Base-by-base conservation (phyloP, 352 stramenopile genomes). In the Globisporangium apiculatum region DNA sequence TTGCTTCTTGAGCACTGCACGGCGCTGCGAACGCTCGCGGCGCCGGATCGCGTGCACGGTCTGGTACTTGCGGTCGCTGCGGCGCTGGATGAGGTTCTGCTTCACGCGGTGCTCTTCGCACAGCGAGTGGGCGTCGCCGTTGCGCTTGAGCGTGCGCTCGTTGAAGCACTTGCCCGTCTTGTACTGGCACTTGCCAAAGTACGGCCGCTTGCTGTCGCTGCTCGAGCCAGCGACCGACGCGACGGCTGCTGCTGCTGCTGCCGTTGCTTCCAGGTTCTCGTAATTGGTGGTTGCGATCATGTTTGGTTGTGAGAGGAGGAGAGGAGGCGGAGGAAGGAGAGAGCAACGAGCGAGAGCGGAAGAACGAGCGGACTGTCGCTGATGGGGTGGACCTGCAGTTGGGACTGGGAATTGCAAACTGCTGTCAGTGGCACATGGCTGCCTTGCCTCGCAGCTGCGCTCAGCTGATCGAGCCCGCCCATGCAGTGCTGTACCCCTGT, bases 121-220 rank as follows among this genome's bases (percentile, higher is more conserved):
- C 36, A 94, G 64, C 43, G 76, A 89, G 66, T 94, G 84, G 6
- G 73, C 79, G 49, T 91, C 73, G 47, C 84, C 84, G 45, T 91
- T 92, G 67, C 80, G 80, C 74, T 92, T 92, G 63, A 89, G 70
- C 24, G 84, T 87, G 57, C 84, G 82, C 61, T 92, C 82, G 51
- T 94, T 94, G 59, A 88, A 89, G 66, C 84, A 94, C 62, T 94
- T 94, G 68, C 84, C 80, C 35, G 84, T 91, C 62, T 94, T 91
- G 76, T 94, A 94, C 67, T 90, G 76, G 61, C 82, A 94, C 62
- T 91, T 94, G 65, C 81, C 81, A 35, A 76, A 76, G 68, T 88
- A 89, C 47, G 65, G 51, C 0, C 78, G 73, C 38, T 61, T 57
- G 36, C 7, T 31, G 17, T 40, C 55, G 14, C 35, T 46, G 5